A percentile compares a stretch with the other conserved stretches of the same genome.
phyloP scores from a whole-genome alignment of 495 filamentous ascomycete species.

The Terfezia boudieri region DNA sequence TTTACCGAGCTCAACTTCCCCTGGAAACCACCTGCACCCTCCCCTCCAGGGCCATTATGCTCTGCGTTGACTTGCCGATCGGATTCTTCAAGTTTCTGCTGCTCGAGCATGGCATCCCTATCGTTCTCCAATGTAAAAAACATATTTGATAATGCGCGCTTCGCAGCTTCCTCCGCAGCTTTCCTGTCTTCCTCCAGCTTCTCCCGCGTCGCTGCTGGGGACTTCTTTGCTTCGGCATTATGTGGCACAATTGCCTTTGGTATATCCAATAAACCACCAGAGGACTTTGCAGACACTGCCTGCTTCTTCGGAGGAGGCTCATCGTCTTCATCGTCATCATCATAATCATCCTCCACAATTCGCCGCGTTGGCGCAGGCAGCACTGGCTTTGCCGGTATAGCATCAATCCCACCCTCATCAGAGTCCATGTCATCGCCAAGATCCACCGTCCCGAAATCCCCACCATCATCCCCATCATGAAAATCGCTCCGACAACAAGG shows the following conservation, averaged over 20 bases:
- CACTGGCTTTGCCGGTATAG: not conserved
- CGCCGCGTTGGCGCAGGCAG: constrained; percentile 23
- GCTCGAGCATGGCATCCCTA: constrained; percentile 85
- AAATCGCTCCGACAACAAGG: constrained; percentile 15
- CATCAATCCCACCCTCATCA: constrained; percentile 1
- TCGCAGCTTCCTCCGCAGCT: constrained; percentile 73
- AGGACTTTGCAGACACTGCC: constrained; percentile 22
- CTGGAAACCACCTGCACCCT: constrained; percentile 26
- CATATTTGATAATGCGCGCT: constrained; percentile 66
- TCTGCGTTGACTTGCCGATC: constrained; percentile 91
- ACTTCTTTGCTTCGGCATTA: constrained; percentile 26
- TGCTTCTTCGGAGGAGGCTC: constrained; percentile 22
- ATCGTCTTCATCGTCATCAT: constrained; percentile 67
- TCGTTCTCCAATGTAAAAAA: constrained; percentile 94
- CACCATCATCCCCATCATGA: not conserved
- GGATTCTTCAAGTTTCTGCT: constrained; percentile 87
- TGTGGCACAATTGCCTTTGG: not conserved
- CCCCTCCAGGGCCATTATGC: constrained; percentile 26
- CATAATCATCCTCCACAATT: constrained; percentile 50
- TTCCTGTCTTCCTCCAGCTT: constrained; percentile 85
- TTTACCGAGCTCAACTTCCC: constrained; percentile 83
- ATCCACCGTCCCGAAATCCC: constrained; percentile 8
- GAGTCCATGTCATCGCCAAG: not conserved
- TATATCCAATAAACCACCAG: constrained; percentile 3
- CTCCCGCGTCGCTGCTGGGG: constrained; percentile 41